Percentiles rank a stretch among this genome's conserved stretches.
Evolutionary conservation across 768 basidiomycete species (phyloP).

Genomic region (Boletus vinaceobasis): DNA sequence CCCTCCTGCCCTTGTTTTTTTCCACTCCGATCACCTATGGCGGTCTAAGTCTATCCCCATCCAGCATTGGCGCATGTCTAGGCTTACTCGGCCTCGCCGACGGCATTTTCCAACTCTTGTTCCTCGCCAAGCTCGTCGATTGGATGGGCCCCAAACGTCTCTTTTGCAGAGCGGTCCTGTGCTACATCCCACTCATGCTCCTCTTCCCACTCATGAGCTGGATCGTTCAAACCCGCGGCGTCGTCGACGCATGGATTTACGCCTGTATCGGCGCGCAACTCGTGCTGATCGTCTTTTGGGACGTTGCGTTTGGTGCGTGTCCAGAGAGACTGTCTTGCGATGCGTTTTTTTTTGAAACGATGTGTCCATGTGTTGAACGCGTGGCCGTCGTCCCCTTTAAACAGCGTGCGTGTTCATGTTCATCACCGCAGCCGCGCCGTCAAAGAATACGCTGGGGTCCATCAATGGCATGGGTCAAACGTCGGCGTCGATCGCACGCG

Average conservation of each 20-base stretch:
- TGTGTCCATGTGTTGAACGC: background rate
- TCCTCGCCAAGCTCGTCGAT: conserved; percentile 35
- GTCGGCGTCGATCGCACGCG: conserved; percentile 41
- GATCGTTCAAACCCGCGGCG: conserved; percentile 42
- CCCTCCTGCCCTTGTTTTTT: conserved; percentile 39
- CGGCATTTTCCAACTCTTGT: conserved; percentile 37
- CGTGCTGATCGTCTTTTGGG: conserved; percentile 44
- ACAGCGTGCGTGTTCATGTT: conserved; percentile 68
- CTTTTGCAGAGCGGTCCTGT: conserved; percentile 22
- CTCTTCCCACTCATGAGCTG: conserved; percentile 38
- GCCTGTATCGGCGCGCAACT: conserved; percentile 45
- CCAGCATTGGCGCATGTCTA: conserved; percentile 38
- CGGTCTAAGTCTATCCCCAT: conserved; percentile 36
- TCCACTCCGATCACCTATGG: conserved; percentile 39
- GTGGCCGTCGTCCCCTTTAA: background rate
- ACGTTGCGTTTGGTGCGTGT: conserved; percentile 55
- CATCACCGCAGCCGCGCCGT: conserved; percentile 59
- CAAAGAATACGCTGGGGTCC: conserved; percentile 51
- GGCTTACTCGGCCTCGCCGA: conserved; percentile 36
- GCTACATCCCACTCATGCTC: conserved; percentile 20
- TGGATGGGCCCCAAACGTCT: conserved; percentile 36
- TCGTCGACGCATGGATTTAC: conserved; percentile 45
- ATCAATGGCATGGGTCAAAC: conserved; percentile 58
- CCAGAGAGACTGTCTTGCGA: no score
- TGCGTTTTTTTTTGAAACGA: background rate